Evolutionary conservation across 371 early-diverging fungal genomes (phyloP).

Genomic region (Encephalitozoon romaleae): DNA sequence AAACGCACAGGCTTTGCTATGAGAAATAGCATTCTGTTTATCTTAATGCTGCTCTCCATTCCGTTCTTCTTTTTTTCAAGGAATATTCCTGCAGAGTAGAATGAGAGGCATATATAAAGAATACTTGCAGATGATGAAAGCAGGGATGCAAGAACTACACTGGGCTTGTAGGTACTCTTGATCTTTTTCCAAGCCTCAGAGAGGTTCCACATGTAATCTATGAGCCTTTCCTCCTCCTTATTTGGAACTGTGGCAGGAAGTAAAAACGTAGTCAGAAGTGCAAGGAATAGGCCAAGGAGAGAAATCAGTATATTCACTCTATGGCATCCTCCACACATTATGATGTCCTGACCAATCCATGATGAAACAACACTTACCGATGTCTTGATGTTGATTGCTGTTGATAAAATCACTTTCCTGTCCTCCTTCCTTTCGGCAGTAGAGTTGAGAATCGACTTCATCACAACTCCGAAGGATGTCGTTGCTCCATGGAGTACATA

Average conservation of each 20-base stretch:
- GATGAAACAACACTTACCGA: constrained; percentile 38
- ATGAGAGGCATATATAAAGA: constrained; percentile 45
- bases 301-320: constrained; percentile 30
- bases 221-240: neutral
- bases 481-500: constrained; percentile 33
- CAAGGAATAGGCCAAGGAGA: neutral
- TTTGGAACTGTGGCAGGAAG: neutral
- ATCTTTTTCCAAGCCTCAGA: neutral
- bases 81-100: constrained; percentile 50
- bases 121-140: constrained; percentile 39
- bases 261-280: constrained; percentile 9
- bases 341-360: constrained; percentile 53
- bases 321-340: constrained; percentile 29
- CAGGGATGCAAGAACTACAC: neutral
- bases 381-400: constrained; percentile 31
- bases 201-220: neutral
- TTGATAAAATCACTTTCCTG: constrained; percentile 4
- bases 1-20: constrained; percentile 38
- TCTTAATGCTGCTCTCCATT: neutral
- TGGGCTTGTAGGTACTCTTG: neutral
- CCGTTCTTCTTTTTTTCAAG: constrained; percentile 49
- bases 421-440: constrained; percentile 29
- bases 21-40: constrained; percentile 19
- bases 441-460: constrained; percentile 35
- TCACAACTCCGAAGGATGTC: constrained; percentile 26